Conservation (phyloP, 106 monocot genomes). For the Apostasia ramifera region DNA sequence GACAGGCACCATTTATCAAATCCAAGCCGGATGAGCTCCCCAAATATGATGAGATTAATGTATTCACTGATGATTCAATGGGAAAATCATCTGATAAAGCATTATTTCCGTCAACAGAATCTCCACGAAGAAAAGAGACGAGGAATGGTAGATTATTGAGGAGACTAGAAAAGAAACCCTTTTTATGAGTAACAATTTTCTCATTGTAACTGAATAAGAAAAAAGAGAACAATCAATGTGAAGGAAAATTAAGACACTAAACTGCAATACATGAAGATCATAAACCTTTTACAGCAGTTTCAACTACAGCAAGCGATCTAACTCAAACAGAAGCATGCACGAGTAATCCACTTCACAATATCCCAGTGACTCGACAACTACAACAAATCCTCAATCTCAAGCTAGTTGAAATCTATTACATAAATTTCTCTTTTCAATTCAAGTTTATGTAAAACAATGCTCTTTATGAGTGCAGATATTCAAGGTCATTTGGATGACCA, state of each 20-base stretch:
- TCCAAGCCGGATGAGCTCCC: conserved; percentile 11
- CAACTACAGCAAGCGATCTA: no score
- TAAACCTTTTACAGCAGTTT: no score
- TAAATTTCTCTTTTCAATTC: no score
- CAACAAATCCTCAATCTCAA: no score
- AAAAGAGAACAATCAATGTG: neutral
- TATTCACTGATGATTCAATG: conserved; percentile 4
- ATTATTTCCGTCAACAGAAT: conserved; percentile 11
- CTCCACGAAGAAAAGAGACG: conserved; percentile 37
- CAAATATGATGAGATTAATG: conserved; percentile 9
- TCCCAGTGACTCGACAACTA: no score
- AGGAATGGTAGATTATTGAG: conserved; percentile 53
- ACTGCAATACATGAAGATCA: neutral
- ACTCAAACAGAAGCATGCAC: no score
- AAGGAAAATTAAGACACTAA: neutral
- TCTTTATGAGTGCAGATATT: no score
- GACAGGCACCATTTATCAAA: conserved; percentile 2
- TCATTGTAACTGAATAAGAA: conserved; percentile 24
- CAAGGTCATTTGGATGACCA: no score
- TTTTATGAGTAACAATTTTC: conserved; percentile 19
- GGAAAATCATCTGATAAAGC: neutral
- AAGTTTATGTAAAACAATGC: no score
- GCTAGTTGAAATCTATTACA: no score
- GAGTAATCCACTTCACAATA: no score
- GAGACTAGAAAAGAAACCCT: conserved; percentile 57